Evolutionary conservation across 192 early-diverging fungal species (phyloP).

Genomic region (Coemansia sp.): DNA sequence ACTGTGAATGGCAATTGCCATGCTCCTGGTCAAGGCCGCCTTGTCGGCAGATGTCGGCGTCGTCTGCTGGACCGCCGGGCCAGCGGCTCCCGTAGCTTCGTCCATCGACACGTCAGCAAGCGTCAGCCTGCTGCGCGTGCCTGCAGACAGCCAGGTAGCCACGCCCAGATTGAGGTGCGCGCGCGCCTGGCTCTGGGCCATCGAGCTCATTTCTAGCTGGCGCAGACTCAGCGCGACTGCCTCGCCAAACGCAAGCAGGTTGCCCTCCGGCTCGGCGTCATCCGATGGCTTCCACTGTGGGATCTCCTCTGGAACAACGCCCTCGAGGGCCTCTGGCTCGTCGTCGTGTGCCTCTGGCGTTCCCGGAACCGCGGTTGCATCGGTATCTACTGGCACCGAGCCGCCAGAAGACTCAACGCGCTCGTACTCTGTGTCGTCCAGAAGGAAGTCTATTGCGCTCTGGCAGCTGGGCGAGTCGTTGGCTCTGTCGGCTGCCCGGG

Average conservation of each 20-base stretch:
- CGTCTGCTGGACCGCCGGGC: not conserved
- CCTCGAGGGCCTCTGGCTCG: slow-evolving; percentile 2
- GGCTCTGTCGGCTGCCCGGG: not conserved
- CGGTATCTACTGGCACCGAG: not conserved
- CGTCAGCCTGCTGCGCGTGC: slow-evolving; percentile 30
- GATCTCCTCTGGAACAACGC: slow-evolving; percentile 28
- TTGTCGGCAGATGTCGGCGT: slow-evolving; percentile 4
- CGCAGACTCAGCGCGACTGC: slow-evolving; percentile 23
- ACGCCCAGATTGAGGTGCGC: slow-evolving; percentile 34
- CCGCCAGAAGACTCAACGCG: slow-evolving; percentile 4
- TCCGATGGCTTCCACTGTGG: slow-evolving; percentile 23
- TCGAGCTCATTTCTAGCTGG: slow-evolving; percentile 16
- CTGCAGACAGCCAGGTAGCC: slow-evolving; percentile 29
- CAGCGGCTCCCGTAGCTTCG: slow-evolving; percentile 8
- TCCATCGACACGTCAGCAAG: slow-evolving; percentile 40
- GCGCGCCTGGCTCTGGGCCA: slow-evolving; percentile 24
- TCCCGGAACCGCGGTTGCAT: not conserved
- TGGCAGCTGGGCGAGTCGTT: slow-evolving; percentile 5
- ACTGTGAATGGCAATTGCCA: slow-evolving; percentile 1
- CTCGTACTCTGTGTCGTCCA: slow-evolving; percentile 9
- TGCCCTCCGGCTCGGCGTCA: slow-evolving; percentile 29
- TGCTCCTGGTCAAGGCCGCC: not conserved
- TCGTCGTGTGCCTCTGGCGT: slow-evolving; percentile 1
- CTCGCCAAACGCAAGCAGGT: slow-evolving; percentile 31
- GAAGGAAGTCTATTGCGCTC: slow-evolving; percentile 7